Conservation (phyloP, 1,284 basidiomycete species). For the Irpex rosettiformis region DNA sequence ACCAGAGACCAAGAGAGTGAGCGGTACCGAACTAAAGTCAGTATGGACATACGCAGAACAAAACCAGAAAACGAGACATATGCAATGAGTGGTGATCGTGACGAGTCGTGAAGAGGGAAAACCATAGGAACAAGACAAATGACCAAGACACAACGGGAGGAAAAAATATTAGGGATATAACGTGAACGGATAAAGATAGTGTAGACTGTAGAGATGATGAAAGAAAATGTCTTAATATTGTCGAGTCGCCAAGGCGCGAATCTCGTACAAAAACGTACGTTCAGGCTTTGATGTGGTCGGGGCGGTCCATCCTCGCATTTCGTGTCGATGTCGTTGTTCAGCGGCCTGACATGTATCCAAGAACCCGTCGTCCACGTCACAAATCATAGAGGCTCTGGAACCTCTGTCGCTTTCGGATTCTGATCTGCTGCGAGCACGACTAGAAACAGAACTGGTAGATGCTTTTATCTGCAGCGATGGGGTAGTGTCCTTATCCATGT, state of each 20-base stretch:
- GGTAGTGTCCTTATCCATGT: conserved; percentile 24
- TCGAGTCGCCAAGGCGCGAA: conserved; percentile 75
- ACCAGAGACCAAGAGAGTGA: conserved; percentile 24
- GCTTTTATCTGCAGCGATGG: conserved; percentile 25
- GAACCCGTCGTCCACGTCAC: conserved; percentile 71
- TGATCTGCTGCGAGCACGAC: conserved; percentile 60
- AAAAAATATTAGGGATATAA: conserved; percentile 7
- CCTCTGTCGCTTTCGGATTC: conserved; percentile 75
- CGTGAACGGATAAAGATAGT: conserved; percentile 24
- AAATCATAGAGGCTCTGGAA: conserved; percentile 69
- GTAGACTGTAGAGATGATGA: conserved; percentile 12
- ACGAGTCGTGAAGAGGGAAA: conserved; percentile 14
- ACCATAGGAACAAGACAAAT: background rate
- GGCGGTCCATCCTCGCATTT: conserved; percentile 81
- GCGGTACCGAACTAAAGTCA: conserved; percentile 4
- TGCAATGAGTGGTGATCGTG: conserved; percentile 13
- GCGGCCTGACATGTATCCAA: conserved; percentile 69
- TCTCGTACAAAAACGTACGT: conserved; percentile 68
- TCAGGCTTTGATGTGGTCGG: conserved; percentile 41
- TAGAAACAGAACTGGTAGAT: conserved; percentile 60
- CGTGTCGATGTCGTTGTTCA: conserved; percentile 74
- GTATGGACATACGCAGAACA: conserved; percentile 7
- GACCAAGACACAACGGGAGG: conserved; percentile 8
- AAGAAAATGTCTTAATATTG: conserved; percentile 50
- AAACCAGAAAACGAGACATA: conserved; percentile 8